These are phyloP conservation scores for Tricholoma terreum DNA, from an alignment of 768 basidiomycete species.

Conservation along the genomic window DNA sequence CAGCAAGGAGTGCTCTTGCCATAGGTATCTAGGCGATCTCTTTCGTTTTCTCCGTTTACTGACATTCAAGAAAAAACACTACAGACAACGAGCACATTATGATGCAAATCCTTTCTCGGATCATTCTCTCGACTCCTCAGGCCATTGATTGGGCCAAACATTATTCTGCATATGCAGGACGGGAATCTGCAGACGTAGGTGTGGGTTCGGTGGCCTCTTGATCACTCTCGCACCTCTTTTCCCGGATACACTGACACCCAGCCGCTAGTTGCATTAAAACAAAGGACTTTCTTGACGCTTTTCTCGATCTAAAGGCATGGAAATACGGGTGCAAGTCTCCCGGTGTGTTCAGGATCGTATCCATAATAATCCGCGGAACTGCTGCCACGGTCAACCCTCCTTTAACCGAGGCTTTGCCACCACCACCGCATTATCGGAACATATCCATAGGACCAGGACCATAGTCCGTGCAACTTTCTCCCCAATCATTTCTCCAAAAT, in stretches of 20 bases:
- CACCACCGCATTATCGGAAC: constrained; percentile 73
- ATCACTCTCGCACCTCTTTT: constrained; percentile 86
- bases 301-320: constrained; percentile 64
- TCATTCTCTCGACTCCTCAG: constrained; percentile 77
- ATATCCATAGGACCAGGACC: no score
- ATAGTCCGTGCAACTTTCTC: constrained; percentile 96
- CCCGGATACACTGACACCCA: constrained; percentile 86
- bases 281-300: constrained; percentile 7
- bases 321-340: constrained; percentile 95
- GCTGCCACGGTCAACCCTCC: constrained; percentile 42
- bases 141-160: constrained; percentile 79
- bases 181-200: constrained; percentile 96
- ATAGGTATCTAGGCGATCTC: constrained; percentile 35
- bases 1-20: constrained; percentile 36
- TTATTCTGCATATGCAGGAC: constrained; percentile 71
- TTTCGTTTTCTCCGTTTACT: constrained; percentile 1
- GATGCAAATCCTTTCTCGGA: constrained; percentile 86
- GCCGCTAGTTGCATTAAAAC: constrained; percentile 55
- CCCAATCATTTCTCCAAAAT: constrained; percentile 93
- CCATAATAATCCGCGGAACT: constrained; percentile 77
- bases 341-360: constrained; percentile 96
- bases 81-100: constrained; percentile 82
- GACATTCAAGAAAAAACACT: constrained; percentile 68
- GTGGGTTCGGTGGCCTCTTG: constrained; percentile 94
- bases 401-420: constrained; percentile 17